Evolutionary conservation across 176 grass and related monocot genomes (phyloP).

Genomic region (Carex cristatella): DNA sequence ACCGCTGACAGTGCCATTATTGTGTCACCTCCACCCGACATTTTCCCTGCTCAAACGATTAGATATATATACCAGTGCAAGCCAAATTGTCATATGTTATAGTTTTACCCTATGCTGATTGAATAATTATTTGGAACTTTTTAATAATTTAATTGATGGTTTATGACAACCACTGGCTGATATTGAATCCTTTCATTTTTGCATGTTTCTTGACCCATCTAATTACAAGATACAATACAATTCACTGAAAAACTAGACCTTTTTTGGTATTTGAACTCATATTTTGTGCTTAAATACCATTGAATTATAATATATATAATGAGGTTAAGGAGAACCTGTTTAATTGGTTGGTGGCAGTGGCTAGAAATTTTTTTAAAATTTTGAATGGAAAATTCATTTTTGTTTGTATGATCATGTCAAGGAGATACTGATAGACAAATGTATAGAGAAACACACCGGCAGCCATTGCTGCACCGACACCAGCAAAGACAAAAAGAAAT

Average conservation of each 20-base stretch:
- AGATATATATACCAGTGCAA: neutral
- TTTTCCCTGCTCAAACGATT: constrained; percentile 31
- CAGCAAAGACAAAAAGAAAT: constrained; percentile 92
- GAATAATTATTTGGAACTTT: neutral
- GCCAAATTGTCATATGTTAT: neutral
- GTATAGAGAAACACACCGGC: constrained; percentile 29
- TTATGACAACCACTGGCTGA: neutral
- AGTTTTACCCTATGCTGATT: neutral
- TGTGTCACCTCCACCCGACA: constrained; percentile 46
- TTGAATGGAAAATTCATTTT: neutral
- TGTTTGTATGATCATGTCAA: neutral
- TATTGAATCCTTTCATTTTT: too few species aligned
- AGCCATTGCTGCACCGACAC: constrained; percentile 71
- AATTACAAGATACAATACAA: neutral
- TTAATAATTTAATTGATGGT: neutral
- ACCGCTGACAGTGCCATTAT: constrained; percentile 72
- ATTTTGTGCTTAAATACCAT: neutral
- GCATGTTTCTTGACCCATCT: neutral
- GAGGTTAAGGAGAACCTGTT: neutral
- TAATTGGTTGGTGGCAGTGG: neutral
- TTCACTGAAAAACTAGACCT: neutral
- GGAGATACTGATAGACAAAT: neutral
- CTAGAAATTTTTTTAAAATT: neutral
- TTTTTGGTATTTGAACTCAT: neutral
- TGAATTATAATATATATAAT: neutral